Percentiles rank a stretch among this genome's conserved stretches.
These are phyloP conservation scores for Ephemerocybe angulata DNA, from an alignment of 768 basidiomycete genomes.

Conservation along the genomic window DNA sequence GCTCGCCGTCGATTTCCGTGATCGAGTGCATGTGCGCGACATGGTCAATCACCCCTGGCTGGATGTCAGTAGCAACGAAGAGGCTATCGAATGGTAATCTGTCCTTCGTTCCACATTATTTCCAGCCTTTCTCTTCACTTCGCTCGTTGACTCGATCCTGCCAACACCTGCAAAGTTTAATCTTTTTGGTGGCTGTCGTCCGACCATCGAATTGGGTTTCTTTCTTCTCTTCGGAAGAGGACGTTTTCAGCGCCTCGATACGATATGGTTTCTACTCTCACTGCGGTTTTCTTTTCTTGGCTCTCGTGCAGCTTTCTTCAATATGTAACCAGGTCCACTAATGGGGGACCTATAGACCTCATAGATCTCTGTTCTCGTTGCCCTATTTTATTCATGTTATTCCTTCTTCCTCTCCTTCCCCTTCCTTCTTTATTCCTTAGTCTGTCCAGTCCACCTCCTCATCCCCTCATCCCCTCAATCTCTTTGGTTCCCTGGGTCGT, in stretches of 20 bases:
- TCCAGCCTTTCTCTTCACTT: conserved; percentile 11
- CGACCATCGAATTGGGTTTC: too few relatives aligned
- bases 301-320: not conserved
- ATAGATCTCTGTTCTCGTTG: not conserved
- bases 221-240: too few relatives aligned
- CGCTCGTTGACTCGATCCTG: not conserved
- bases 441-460: not conserved
- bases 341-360: too few relatives aligned
- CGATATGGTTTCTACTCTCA: not conserved
- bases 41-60: conserved; percentile 79
- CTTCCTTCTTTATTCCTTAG: conserved; percentile 1
- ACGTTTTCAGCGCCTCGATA: not conserved
- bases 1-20: conserved; percentile 66
- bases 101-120: conserved; percentile 1
- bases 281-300: not conserved
- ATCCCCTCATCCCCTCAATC: not conserved
- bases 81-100: conserved; percentile 43
- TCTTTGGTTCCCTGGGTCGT: not conserved
- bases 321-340: too few relatives aligned
- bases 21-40: conserved; percentile 68
- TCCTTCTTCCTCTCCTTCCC: conserved; percentile 1
- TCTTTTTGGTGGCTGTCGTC: too few relatives aligned
- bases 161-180: too few relatives aligned
- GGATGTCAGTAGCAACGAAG: conserved; percentile 35
- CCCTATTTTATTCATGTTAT: not conserved